phyloP scores from a whole-genome alignment of 192 early-diverging fungal species.

The Backusella parvicylindrica region DNA sequence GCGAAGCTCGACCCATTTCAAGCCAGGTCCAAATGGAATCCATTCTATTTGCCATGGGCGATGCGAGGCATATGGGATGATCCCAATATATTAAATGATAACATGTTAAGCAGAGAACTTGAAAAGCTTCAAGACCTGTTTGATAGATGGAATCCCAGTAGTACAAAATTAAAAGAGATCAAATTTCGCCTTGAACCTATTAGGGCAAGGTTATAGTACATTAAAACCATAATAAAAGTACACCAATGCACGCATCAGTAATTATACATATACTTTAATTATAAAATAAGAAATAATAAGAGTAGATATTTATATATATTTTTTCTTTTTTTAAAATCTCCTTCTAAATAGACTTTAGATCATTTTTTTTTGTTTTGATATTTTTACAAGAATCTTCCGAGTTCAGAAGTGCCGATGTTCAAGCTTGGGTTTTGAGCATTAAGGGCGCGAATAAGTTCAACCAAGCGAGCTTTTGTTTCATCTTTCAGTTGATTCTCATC shows the following conservation, averaged over 20 bases:
- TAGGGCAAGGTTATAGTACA: constrained; percentile 50
- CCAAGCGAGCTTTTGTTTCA: constrained; percentile 45
- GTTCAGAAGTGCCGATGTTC: constrained; percentile 30
- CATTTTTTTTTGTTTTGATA: neutral
- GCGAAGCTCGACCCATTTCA: constrained; percentile 50
- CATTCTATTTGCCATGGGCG: constrained; percentile 92
- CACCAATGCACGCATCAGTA: neutral
- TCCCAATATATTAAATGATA: constrained; percentile 50
- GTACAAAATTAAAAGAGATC: constrained; percentile 73
- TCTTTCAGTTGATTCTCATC: constrained; percentile 57
- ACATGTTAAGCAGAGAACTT: constrained; percentile 61
- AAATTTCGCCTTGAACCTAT: constrained; percentile 92
- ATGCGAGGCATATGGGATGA: constrained; percentile 81
- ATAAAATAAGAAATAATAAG: neutral
- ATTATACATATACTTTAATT: neutral
- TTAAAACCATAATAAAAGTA: neutral
- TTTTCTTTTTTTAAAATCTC: neutral
- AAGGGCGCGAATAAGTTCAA: constrained; percentile 52
- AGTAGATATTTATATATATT: neutral
- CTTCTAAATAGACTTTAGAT: neutral
- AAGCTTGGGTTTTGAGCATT: constrained; percentile 42
- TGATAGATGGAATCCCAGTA: constrained; percentile 76
- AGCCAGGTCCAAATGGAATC: constrained; percentile 74
- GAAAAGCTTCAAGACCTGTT: constrained; percentile 63
- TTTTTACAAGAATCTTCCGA: constrained; percentile 26